phyloP scores from a whole-genome alignment of 2,329 filamentous ascomycete genomes.

The Fusarium citri region DNA sequence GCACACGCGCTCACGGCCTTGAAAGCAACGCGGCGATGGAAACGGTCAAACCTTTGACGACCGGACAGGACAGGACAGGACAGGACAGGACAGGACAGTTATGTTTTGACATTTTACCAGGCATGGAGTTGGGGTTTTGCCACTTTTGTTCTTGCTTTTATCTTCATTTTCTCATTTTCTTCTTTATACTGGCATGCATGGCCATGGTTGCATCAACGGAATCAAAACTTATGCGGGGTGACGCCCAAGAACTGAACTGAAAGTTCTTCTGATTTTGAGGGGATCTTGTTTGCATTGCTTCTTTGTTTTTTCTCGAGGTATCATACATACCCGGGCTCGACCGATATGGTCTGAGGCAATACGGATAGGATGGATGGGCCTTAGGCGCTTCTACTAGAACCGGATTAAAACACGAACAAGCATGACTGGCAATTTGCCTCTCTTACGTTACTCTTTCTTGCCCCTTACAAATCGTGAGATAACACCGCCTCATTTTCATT shows the following conservation, averaged over 20 bases:
- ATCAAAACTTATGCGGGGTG: slow-evolving; percentile 28
- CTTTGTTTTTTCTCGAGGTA: slow-evolving; percentile 16
- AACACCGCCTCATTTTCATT: slow-evolving; percentile 12
- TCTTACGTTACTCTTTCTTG: slow-evolving; percentile 22
- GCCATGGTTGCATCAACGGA: slow-evolving; percentile 40
- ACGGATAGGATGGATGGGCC: slow-evolving; percentile 20
- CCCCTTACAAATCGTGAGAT: slow-evolving; percentile 18
- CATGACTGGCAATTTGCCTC: slow-evolving; percentile 37
- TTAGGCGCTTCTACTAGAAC: slow-evolving; percentile 36
- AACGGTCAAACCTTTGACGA: slow-evolving; percentile 18
- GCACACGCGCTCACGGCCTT: slow-evolving; percentile 35
- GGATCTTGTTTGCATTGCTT: slow-evolving; percentile 33
- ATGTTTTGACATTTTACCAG: slow-evolving; percentile 35
- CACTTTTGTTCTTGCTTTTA: slow-evolving; percentile 21
- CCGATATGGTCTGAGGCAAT: slow-evolving; percentile 17
- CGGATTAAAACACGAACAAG: slow-evolving; percentile 35
- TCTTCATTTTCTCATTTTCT: slow-evolving; percentile 18
- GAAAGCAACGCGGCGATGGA: slow-evolving; percentile 34
- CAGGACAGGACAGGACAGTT: slow-evolving; percentile 27
- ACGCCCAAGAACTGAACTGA: slow-evolving; percentile 18
- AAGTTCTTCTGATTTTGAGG: slow-evolving; percentile 25
- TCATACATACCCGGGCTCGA: neutral
- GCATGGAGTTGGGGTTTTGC: slow-evolving; percentile 38
- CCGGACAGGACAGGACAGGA: slow-evolving; percentile 19
- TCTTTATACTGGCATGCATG: slow-evolving; percentile 37